Conservation (phyloP, 2,329 filamentous ascomycete species). For the Zasmidium angulare region DNA sequence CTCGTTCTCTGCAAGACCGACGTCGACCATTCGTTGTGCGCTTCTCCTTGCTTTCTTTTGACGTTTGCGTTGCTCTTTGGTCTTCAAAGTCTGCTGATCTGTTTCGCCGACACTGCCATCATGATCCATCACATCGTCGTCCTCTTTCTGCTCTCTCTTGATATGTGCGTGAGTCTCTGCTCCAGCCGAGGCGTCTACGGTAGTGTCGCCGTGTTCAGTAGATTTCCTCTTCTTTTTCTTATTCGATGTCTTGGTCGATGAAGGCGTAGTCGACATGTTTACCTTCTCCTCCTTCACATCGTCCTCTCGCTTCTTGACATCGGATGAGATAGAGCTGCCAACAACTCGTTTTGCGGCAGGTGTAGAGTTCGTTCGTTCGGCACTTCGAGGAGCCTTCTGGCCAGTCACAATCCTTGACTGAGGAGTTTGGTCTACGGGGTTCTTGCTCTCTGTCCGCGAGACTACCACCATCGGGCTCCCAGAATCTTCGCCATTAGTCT, state of each 20-base stretch:
- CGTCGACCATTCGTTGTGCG: conserved; percentile 13
- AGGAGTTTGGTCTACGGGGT: neutral
- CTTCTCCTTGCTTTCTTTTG: conserved; percentile 26
- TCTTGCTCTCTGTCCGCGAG: neutral
- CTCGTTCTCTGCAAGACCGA: conserved; percentile 15
- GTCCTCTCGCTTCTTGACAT: neutral
- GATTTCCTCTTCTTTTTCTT: conserved; percentile 13
- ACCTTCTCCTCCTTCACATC: neutral
- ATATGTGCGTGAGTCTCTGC: neutral
- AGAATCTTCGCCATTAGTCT: conserved; percentile 4
- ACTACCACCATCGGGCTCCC: conserved; percentile 13
- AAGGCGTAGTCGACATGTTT: neutral
- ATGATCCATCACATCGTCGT: neutral
- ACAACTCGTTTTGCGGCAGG: neutral
- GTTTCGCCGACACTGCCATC: too few relatives aligned
- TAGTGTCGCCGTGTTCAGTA: neutral
- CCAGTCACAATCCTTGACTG: neutral
- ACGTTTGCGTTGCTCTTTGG: conserved; percentile 12
- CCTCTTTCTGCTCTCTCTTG: neutral
- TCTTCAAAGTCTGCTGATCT: neutral
- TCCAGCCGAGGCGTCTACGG: neutral
- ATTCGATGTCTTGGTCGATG: neutral
- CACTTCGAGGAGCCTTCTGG: neutral
- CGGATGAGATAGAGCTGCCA: neutral
- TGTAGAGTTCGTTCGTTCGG: neutral